phyloP scores from a whole-genome alignment of 1,284 basidiomycete genomes.

The Hemileia vastatrix region DNA sequence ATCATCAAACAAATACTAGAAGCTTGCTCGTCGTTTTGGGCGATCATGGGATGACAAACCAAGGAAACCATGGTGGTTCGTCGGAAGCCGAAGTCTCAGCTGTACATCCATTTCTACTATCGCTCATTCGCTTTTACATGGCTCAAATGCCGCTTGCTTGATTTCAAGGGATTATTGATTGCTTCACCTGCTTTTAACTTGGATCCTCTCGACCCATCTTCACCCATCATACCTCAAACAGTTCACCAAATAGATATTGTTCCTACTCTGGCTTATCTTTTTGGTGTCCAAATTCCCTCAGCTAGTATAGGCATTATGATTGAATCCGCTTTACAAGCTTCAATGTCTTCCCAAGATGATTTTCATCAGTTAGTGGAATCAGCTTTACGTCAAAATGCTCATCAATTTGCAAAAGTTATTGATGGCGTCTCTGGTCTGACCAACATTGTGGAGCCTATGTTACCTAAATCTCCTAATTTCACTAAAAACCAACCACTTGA shows the following conservation, averaged over 20 bases:
- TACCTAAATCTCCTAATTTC: too few species aligned
- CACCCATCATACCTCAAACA: constrained; percentile 2
- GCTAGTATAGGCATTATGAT: constrained; percentile 32
- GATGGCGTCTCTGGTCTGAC: neutral
- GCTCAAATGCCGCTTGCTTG: neutral
- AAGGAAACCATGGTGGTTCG: constrained; percentile 33
- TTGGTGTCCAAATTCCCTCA: constrained; percentile 29
- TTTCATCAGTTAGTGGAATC: neutral
- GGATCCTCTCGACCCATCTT: neutral
- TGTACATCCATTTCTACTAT: neutral
- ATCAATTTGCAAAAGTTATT: constrained; percentile 3
- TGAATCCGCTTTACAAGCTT: constrained; percentile 13
- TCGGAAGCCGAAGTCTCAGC: constrained; percentile 28
- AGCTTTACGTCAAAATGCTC: constrained; percentile 8
- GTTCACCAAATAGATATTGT: constrained; percentile 35
- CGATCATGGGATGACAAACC: constrained; percentile 35
- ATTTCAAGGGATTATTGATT: constrained; percentile 7
- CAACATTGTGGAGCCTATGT: neutral
- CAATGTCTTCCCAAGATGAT: neutral
- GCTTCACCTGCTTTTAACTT: constrained; percentile 13
- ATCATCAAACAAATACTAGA: constrained; percentile 10
- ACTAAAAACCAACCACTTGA: too few species aligned
- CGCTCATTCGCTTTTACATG: neutral
- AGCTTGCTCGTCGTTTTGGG: constrained; percentile 29
- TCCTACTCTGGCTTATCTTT: constrained; percentile 27